Evolutionary conservation across 2,329 filamentous ascomycete species (phyloP), one percentile per base, ranked within the genome.

Genomic region (Ceratocystis papillata): DNA sequence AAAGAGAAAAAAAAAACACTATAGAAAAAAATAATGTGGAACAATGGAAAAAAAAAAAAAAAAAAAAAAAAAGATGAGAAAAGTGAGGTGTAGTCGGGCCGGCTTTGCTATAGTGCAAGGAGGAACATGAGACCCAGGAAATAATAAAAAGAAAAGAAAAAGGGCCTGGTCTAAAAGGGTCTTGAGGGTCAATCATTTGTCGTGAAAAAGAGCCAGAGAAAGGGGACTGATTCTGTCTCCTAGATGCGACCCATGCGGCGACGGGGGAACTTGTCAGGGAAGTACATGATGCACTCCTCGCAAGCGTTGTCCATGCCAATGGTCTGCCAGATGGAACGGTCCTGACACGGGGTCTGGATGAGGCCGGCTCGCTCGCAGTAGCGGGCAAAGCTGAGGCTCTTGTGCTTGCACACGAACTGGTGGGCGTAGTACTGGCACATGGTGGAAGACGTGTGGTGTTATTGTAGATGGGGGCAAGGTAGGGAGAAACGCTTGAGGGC

Each of bases 381-480:
- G 70, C 72, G 71, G 62, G 75, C 75, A 59, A 76, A 76, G 64
- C 71, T 72, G 68, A 73, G 72, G 45, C 70, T 70, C 62, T 71
- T 68, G 71, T 76, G 74, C 65, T 73, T 73, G 73, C 75, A 76
- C 62, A 69, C 68, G 70, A 74, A 75, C 46, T 70, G 70, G 69
- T 76, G 74, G 67, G 74, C 75, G 71, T 76, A 76, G 71, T 76
- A 76, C 63, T 73, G 72, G 68, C 75, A 76, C 75, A 76, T 76
- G 12, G 41, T 70, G 68, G 53, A 4, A 64, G 57, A 50, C 7
- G 55, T 59, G 15, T 12, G 30, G 33, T 33, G 50, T 53, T 22
- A 2, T 55, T 33, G 33, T 33, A 30, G 22, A 22, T 37, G 5
- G 28, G 20, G 7, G 17, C 41, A n/a, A n/a, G 4, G 25, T 7